Evolutionary conservation across 768 basidiomycete species (phyloP).

Genomic region (Rhodotorula paludigena): DNA sequence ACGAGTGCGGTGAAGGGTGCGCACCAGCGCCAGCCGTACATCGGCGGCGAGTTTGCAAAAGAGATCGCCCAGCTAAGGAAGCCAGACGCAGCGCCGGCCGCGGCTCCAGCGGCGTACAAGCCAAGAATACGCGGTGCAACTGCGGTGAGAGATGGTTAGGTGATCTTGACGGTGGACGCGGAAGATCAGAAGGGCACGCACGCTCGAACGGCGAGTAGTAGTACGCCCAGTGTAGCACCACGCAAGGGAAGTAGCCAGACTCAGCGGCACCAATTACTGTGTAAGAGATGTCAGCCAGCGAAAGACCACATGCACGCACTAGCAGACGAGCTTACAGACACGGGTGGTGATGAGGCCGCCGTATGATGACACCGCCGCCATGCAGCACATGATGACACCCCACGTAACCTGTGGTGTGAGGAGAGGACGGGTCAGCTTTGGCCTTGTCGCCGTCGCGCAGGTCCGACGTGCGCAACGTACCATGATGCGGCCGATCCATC

Average conservation of each 20-base stretch:
- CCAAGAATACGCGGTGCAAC: slow-evolving; percentile 16
- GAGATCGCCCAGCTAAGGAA: slow-evolving; percentile 17
- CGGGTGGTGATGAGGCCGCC: slow-evolving; percentile 10
- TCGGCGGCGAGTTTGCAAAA: slow-evolving; percentile 1
- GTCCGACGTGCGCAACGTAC: too few relatives aligned
- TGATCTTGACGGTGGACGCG: too few relatives aligned
- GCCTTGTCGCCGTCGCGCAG: too few relatives aligned
- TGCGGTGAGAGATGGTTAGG: slow-evolving; percentile 12
- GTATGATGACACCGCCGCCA: slow-evolving; percentile 12
- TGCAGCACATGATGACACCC: slow-evolving; percentile 23
- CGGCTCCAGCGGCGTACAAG: slow-evolving; percentile 6
- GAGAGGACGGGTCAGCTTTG: neutral
- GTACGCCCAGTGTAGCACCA: neutral
- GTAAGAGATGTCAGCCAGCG: neutral
- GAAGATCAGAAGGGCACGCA: neutral
- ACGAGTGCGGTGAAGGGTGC: neutral
- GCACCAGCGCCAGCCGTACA: slow-evolving; percentile 28
- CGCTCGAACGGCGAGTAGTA: slow-evolving; percentile 1
- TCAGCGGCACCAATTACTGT: neutral
- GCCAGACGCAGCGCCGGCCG: slow-evolving; percentile 1
- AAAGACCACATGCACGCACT: neutral
- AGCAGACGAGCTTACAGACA: neutral
- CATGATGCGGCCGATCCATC: too few relatives aligned
- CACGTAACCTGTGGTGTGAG: slow-evolving; percentile 25
- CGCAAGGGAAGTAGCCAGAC: neutral